These are phyloP conservation scores for Chenopodium formosanum DNA, from an alignment of 148 eudicot species.

Conservation along the genomic window DNA sequence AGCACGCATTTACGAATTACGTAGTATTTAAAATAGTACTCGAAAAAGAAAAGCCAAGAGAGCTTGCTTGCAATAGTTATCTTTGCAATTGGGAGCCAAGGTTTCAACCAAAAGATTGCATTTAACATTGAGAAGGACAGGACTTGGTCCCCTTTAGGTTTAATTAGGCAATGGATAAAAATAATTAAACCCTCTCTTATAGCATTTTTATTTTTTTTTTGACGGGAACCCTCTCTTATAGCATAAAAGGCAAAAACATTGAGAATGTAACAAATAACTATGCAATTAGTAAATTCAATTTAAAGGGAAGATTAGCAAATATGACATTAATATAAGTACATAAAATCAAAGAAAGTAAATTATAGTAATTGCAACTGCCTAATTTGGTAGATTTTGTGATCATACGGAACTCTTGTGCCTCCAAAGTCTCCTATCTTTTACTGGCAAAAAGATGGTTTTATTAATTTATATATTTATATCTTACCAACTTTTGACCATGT, in stretches of 20 bases:
- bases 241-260: not conserved
- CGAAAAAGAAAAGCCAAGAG: too few relatives aligned
- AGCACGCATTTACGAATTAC: too few relatives aligned
- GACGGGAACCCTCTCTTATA: not conserved
- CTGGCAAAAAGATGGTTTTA: not conserved
- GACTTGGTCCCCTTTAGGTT: slow-evolving; percentile 23
- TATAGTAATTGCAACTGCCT: slow-evolving; percentile 17
- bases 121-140: slow-evolving; percentile 19
- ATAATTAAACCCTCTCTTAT: not conserved
- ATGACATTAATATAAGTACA: slow-evolving; percentile 1
- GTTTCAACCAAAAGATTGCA: slow-evolving; percentile 4
- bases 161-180: slow-evolving; percentile 8
- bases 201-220: too few relatives aligned
- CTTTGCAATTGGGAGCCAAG: not conserved
- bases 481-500: too few relatives aligned
- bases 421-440: not conserved
- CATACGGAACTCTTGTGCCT: not conserved
- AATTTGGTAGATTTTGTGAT: slow-evolving; percentile 7
- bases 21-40: too few relatives aligned
- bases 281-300: not conserved
- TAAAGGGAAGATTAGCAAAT: slow-evolving; percentile 5
- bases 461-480: too few relatives aligned
- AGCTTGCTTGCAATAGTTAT: too few relatives aligned
- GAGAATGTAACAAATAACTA: slow-evolving; percentile 15
- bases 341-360: not conserved